Base-by-base conservation (phyloP, 169 alveolate genomes). In the Plasmodium gaboni region DNA sequence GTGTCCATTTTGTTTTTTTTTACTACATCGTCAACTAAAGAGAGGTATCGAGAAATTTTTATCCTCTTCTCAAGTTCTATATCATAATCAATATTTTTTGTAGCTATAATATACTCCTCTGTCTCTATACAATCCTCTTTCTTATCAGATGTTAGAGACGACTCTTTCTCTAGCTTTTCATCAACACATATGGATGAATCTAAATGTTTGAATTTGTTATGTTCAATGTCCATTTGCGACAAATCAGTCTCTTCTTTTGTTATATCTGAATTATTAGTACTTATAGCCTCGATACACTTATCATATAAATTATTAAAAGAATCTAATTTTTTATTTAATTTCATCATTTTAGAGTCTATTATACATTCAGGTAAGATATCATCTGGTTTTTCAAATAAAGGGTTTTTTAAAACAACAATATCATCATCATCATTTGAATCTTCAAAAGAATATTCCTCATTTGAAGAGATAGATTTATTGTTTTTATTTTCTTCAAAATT, bases 381-480 rank as follows among this genome's bases (percentile, higher is more conserved):
- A 13, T 61, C 70, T 17, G 70, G 26, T 61, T 64, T 76, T 26
- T 24, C 76, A 64, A 76, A 76, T 6, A 76, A 48, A 4, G 76
- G 68, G 6, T 76, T 76, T 55, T 76, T 76, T n/a, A 76, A 32
- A 63, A 76, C 63, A 8, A 76, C 74, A 24, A 64, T 44, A 48
- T 76, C 88, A 15, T 76, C 88, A 15, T 76, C 88, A 38, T 76
- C 53, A 38, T 73, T 61, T 0, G 76, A 76, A 32, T 76, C 69
- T 0, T 76, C 76, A 17, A 50, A 53, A 13, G 44, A 15, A 24
- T 38, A 38, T 5, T 38, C 46, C 7, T 61, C 44, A 72, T 19
- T 24, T 6, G 85, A 26, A 22, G 22, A 38, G 1, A 24, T 12
- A 19, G 17, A 17, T 2, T 8, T 2, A 17, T 42, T 44, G 17